These are phyloP conservation scores for Fonsecaea nubica DNA, from an alignment of 2,329 filamentous ascomycete species.

Conservation along the genomic window DNA sequence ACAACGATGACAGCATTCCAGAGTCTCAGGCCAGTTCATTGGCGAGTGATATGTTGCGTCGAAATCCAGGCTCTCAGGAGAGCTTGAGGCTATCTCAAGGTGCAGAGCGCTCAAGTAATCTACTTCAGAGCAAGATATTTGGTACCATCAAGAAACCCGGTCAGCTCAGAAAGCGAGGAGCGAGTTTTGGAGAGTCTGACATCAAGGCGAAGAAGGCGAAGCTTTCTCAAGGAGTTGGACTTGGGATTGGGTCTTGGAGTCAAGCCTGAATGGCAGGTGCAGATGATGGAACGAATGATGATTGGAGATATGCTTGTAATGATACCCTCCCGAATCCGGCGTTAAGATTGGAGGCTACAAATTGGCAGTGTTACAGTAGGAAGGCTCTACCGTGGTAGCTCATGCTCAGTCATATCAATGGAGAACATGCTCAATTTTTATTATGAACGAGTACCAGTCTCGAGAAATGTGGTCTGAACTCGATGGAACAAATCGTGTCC, in stretches of 20 bases:
- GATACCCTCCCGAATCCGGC: slow-evolving; percentile 35
- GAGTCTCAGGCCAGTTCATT: slow-evolving; percentile 80
- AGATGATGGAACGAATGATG: slow-evolving; percentile 26
- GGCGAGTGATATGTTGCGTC: slow-evolving; percentile 75
- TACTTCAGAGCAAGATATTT: slow-evolving; percentile 69
- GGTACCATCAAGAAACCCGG: slow-evolving; percentile 65
- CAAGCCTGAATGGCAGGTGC: slow-evolving; percentile 22
- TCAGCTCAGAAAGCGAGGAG: slow-evolving; percentile 53
- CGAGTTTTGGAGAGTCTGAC: slow-evolving; percentile 46
- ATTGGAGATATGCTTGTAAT: slow-evolving; percentile 25
- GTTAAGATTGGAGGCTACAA: slow-evolving; percentile 12
- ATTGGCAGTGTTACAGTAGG: slow-evolving; percentile 4
- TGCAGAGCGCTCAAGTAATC: slow-evolving; percentile 52
- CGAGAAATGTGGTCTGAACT: not conserved
- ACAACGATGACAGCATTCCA: slow-evolving; percentile 68
- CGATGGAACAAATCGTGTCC: not conserved
- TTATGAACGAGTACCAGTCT: not conserved
- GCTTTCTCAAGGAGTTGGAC: slow-evolving; percentile 57
- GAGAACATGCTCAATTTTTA: slow-evolving; percentile 22
- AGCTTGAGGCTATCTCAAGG: slow-evolving; percentile 45
- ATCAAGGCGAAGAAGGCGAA: slow-evolving; percentile 58
- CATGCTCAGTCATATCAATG: slow-evolving; percentile 35
- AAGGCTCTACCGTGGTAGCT: slow-evolving; percentile 41
- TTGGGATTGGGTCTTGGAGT: slow-evolving; percentile 60
- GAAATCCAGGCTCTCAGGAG: slow-evolving; percentile 55